Base-by-base conservation (phyloP, 179 eudicot species). In the Vitellaria paradoxa region DNA sequence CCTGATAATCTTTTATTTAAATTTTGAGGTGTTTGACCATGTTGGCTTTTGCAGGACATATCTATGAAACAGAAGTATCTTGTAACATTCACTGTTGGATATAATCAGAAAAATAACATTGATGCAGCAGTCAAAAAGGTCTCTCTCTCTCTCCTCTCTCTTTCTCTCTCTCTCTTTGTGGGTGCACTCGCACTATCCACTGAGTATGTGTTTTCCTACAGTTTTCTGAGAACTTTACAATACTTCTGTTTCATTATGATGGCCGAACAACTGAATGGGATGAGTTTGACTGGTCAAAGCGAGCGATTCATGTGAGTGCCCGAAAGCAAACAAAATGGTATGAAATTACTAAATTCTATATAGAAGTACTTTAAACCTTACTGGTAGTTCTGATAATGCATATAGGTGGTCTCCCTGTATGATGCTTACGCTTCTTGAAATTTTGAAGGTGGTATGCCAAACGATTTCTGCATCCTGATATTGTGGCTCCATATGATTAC, bases 61-160 rank as follows among this genome's bases (percentile, higher is more conserved):
- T 65, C 86, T 1, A 60, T 55, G 74, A 92, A 65, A 79, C 97
- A 91, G 23, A 92, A 85, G 69, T 94, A 92, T 77, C 96, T 94
- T 75, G 97, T 92, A 26, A 81, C 97, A 59, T 94, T 94, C 75
- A 94, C 98, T 0, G 98, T 92, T 70, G 98, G 98, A 40, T 81
- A 77, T 86, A 82, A 79, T 53, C 93, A 89, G 85, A 94, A 71
- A 82, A 82, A 83, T 9, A 92, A 87, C 80, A 84, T 94, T 66
- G 94, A 94, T 83, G 88, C 90, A 65, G 91, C 93, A n/a, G 90
- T 94, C 52, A 86, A 86, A 81, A 92, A 91, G 97, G 98, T 92
- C 45, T 74, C 40, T 50, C 42, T 23, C 62, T n/a, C 40, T 23
- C 15, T 66, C 61, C 42, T 23, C 62, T n/a, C 40, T 23, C 15